phyloP scores from a whole-genome alignment of 306 rosid genomes.

The Erythrophleum fordii region DNA sequence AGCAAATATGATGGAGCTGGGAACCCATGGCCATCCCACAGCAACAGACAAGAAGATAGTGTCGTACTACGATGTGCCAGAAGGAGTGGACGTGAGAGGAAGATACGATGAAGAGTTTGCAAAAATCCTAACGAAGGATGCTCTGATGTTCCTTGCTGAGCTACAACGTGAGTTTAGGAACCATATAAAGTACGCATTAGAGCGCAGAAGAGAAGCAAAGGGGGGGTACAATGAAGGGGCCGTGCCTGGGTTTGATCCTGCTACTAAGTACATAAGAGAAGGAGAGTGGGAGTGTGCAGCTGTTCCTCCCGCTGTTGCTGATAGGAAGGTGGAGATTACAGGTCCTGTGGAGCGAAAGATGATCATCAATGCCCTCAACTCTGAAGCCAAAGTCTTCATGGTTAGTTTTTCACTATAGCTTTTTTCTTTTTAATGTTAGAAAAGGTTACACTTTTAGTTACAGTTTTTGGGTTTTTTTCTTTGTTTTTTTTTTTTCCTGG shows the following conservation, averaged over 20 bases:
- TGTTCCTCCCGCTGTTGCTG: conserved; percentile 68
- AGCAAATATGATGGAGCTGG: conserved; percentile 42
- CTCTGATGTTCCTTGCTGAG: conserved; percentile 69
- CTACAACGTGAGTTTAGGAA: conserved; percentile 78
- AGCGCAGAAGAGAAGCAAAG: conserved; percentile 78
- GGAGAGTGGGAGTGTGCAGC: conserved; percentile 73
- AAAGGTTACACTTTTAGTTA: too few species aligned
- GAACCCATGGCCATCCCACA: conserved; percentile 39
- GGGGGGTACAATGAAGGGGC: conserved; percentile 72
- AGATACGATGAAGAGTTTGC: conserved; percentile 71
- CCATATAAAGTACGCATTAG: conserved; percentile 71
- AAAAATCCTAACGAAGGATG: conserved; percentile 72
- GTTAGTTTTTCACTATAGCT: conserved; percentile 36
- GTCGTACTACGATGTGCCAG: conserved; percentile 65
- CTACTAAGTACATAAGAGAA: conserved; percentile 68
- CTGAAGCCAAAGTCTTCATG: conserved; percentile 95
- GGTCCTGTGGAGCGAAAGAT: conserved; percentile 92
- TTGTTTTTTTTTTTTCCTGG: too few species aligned
- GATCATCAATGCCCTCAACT: conserved; percentile 93
- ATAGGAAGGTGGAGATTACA: conserved; percentile 89
- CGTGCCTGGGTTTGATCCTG: conserved; percentile 75
- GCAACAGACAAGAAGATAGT: conserved; percentile 7
- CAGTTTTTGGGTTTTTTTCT: too few species aligned
- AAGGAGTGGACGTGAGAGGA: conserved; percentile 77
- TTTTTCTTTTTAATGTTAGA: too few species aligned